Base-by-base conservation (phyloP, 2,329 filamentous ascomycete species). In the Epichloe elymi region DNA sequence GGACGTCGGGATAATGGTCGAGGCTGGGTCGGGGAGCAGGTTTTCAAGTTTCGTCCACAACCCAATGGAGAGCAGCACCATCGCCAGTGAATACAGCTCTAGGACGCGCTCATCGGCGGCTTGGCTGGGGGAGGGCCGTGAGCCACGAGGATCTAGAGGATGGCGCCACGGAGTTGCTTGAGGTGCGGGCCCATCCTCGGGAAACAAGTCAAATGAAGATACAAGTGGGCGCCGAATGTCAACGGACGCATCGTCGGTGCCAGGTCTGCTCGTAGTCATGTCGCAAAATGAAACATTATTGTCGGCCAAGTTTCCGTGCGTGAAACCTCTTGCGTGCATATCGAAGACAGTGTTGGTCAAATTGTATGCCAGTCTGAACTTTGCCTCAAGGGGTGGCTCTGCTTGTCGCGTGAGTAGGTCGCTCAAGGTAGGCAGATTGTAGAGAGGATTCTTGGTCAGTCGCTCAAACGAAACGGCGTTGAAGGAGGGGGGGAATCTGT, bases 201-300 rank as follows among this genome's bases (percentile, higher is more conserved):
- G 55, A 60, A 90, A 91, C 3, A 89, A 66, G 56, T 90, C 85
- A 57, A 88, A 90, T 0, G 84, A 84, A 1, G 83, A 83, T 42
- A 89, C 69, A 3, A 87, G 74, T 2, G 86, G 86, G 8, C 80
- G 74, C 20, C 85, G 74, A 46, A 89, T 74, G 51, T 87, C 81
- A 15, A 81, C 71, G 41, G 78, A 70, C 1, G 68, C 66, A 7
- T 72, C 67, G 5, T 63, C 65, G 6, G 68, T 65, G 1, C 66
- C 69, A 1, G 67, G 65, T 42, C 72, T 68, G 2, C 63, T 67
- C 19, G 67, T 72, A 46, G 64, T 65, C 17, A 63, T 70, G 48
- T 73, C 73, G 53, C 74, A 82, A 49, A 90, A 87, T 0, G 85
- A 75, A 15, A 90, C 74, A 53, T 83, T 86, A 40, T 73, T 76